Evolutionary conservation across 2,329 filamentous ascomycete genomes (phyloP), one percentile per base, ranked within the genome.

Genomic region (Scorias spongiosa): DNA sequence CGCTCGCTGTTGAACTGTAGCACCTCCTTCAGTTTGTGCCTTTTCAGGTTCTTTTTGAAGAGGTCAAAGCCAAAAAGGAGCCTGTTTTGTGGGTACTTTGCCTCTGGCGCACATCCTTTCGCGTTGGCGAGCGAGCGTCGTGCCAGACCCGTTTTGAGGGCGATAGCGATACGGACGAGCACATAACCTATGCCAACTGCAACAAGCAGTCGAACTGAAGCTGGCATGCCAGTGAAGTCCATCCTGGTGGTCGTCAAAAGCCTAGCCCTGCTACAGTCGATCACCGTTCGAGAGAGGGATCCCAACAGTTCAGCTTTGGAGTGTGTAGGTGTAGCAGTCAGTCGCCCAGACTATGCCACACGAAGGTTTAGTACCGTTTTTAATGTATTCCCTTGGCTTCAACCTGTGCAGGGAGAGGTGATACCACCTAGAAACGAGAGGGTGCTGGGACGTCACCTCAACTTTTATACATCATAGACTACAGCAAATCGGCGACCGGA

Each of bases 51-150:
- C 20, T 58, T 49, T 32, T 60, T 50, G 46, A 76, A 62, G 34
- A 69, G 55, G 53, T 76, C 71, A 20, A 70, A 51, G 2, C 75
- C 76, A 2, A 77, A 58, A 44, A 79, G 51, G 0, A 67, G 70
- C 49, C 78, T 76, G 44, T 65, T 66, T 57, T 75, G 68, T 2
- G 69, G 70, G 47, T 66, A 70, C 49, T 57, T 53, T 12, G 60
- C 53, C n/a, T 65, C 63, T 8, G 65, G 63, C 5, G 17, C 12
- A 28, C 38, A 40, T 14, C 20, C 38, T 18, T 18, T 17, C 11
- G 38, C 12, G 4, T 18, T 40, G 17, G 32, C 32, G 32, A 36
- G 32, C 5, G 32, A 36, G 32, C 32, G 32, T 36, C 32, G 32
- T 36, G 32, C 32, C 12, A 36, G 11, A 12, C 12, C 32, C 15